These are phyloP conservation scores for Pezicula neosporulosa DNA, from an alignment of 2,329 filamentous ascomycete species.

Conservation along the genomic window DNA sequence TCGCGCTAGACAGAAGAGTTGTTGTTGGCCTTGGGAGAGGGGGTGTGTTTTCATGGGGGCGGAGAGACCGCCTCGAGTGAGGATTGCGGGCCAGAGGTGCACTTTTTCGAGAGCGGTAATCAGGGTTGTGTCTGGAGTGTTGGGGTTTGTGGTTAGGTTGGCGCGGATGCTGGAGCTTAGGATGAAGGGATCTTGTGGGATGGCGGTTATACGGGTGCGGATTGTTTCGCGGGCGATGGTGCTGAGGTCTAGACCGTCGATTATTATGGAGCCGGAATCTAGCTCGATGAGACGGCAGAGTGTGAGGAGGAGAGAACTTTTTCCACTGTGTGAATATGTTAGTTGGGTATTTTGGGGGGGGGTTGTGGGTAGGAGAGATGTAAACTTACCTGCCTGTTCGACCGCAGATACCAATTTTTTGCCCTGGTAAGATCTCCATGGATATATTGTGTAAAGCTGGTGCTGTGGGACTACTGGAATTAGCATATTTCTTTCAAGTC, in stretches of 20 bases:
- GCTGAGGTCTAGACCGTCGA: slow-evolving; percentile 38
- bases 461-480: slow-evolving; percentile 21
- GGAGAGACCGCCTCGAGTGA: slow-evolving; percentile 15
- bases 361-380: slow-evolving; percentile 22
- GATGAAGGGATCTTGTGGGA: slow-evolving; percentile 38
- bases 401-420: slow-evolving; percentile 47
- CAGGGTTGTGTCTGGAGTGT: slow-evolving; percentile 19
- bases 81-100: slow-evolving; percentile 36
- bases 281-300: slow-evolving; percentile 47
- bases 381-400: slow-evolving; percentile 35
- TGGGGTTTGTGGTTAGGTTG: not conserved
- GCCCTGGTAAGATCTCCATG: slow-evolving; percentile 51
- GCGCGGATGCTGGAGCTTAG: slow-evolving; percentile 29
- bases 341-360: too few relatives aligned
- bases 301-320: slow-evolving; percentile 38
- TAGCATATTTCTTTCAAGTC: not conserved
- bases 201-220: slow-evolving; percentile 34
- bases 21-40: slow-evolving; percentile 44
- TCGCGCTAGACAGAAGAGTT: not conserved
- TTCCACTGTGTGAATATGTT: slow-evolving; percentile 40
- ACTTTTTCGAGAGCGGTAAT: slow-evolving; percentile 39
- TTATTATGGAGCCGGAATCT: slow-evolving; percentile 32
- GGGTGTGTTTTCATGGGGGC: not conserved
- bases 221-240: slow-evolving; percentile 34
- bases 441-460: slow-evolving; percentile 24